Conservation (phyloP, 2,329 filamentous ascomycete species). For the Penicillium brevicompactum region DNA sequence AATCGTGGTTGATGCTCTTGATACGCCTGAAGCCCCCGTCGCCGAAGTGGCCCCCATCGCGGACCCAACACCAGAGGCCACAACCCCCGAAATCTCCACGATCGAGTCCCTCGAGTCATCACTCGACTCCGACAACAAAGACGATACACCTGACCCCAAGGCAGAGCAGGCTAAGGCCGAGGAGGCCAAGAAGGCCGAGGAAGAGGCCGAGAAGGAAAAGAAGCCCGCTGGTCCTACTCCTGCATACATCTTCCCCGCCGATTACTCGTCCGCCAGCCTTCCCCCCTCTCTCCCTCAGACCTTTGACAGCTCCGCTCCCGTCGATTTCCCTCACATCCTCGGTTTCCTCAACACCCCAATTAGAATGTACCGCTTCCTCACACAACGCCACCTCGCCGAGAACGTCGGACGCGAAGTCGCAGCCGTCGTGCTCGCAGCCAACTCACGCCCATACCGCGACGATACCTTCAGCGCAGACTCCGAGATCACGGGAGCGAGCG, state of each 20-base stretch:
- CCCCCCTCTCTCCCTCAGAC: constrained; percentile 68
- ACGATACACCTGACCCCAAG: constrained; percentile 49
- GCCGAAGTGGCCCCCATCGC: constrained; percentile 28
- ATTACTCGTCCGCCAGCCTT: constrained; percentile 69
- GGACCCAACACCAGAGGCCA: constrained; percentile 24
- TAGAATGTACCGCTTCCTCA: constrained; percentile 85
- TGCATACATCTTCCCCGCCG: constrained; percentile 72
- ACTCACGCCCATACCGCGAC: constrained; percentile 44
- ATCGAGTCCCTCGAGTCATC: constrained; percentile 10
- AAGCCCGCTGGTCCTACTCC: constrained; percentile 62
- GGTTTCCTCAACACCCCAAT: constrained; percentile 89
- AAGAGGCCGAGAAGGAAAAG: constrained; percentile 49
- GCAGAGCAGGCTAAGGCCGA: constrained; percentile 55
- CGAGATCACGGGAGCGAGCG: constrained; percentile 13
- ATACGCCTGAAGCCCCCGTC: constrained; percentile 21
- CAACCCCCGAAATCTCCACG: constrained; percentile 11
- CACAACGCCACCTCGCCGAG: constrained; percentile 79
- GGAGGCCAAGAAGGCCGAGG: constrained; percentile 31
- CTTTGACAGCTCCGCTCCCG: constrained; percentile 71
- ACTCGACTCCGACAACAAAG: constrained; percentile 15
- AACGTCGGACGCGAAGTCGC: constrained; percentile 85
- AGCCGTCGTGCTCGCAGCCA: constrained; percentile 70
- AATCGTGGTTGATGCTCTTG: background rate
- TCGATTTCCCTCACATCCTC: constrained; percentile 85
- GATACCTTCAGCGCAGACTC: constrained; percentile 23